These are phyloP conservation scores for Chaetomiaceae sp. DNA, from an alignment of 2,329 filamentous ascomycete species.

Conservation along the genomic window DNA sequence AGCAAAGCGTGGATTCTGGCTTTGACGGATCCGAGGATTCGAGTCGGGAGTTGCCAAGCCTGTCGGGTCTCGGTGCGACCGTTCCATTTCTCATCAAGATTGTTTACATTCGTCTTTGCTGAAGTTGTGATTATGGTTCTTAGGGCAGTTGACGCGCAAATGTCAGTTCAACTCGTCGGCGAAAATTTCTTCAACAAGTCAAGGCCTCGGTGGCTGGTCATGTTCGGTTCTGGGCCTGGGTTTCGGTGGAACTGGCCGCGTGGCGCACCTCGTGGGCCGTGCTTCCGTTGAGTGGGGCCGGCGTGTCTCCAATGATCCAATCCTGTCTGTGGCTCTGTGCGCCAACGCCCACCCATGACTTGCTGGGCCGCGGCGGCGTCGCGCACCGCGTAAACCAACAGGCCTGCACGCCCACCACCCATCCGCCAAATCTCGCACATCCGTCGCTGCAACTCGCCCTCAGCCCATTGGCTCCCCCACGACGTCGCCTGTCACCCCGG, in stretches of 20 bases:
- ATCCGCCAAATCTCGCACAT: constrained; percentile 22
- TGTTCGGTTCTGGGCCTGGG: not conserved
- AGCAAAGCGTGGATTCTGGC: too few species aligned
- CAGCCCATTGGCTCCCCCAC: constrained; percentile 13
- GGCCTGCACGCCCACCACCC: constrained; percentile 9
- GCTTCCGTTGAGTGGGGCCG: not conserved
- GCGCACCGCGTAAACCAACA: constrained; percentile 25
- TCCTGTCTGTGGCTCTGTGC: constrained; percentile 12
- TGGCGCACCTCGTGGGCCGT: not conserved
- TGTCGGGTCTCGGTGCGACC: too few species aligned
- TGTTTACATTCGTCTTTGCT: too few species aligned
- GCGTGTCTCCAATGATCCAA: too few species aligned
- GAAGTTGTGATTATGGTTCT: too few species aligned
- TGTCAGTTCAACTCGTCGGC: too few species aligned
- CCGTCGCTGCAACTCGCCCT: constrained; percentile 4
- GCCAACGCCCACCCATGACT: constrained; percentile 1
- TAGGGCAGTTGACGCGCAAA: too few species aligned
- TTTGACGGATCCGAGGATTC: too few species aligned
- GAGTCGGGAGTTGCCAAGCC: too few species aligned
- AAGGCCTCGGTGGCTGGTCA: too few species aligned
- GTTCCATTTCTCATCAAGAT: too few species aligned
- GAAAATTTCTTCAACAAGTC: too few species aligned
- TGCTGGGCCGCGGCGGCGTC: constrained; percentile 25
- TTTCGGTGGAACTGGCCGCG: not conserved
- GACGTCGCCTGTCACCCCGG: not conserved